These are phyloP conservation scores for Fusarium bulbicola DNA, from an alignment of 2,329 filamentous ascomycete genomes.

Conservation along the genomic window DNA sequence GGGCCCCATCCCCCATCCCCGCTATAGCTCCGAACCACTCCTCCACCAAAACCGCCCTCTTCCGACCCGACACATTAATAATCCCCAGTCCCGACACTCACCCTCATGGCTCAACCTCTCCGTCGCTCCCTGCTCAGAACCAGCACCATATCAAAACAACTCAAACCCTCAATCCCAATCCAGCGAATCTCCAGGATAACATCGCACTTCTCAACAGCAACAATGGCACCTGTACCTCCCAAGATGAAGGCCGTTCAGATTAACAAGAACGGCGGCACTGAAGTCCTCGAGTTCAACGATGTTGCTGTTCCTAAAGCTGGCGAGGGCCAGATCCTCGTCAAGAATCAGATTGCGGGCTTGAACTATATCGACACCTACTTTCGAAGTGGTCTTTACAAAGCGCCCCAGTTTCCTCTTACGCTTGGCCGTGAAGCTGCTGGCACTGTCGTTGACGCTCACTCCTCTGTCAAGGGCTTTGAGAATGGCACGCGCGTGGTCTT, in stretches of 20 bases:
- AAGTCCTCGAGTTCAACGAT: constrained; percentile 78
- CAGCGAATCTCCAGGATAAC: constrained; percentile 15
- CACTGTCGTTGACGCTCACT: constrained; percentile 69
- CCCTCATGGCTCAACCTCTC: constrained; percentile 31
- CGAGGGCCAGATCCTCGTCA: constrained; percentile 79
- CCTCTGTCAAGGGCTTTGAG: constrained; percentile 63
- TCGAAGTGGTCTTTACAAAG: constrained; percentile 81
- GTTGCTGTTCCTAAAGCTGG: constrained; percentile 72
- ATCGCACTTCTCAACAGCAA: constrained; percentile 42
- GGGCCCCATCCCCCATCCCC: constrained; percentile 1
- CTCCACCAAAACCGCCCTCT: constrained; percentile 6
- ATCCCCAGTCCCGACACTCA: neutral
- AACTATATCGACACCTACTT: constrained; percentile 96
- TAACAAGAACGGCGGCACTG: constrained; percentile 70
- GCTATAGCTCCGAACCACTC: neutral
- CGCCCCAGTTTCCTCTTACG: constrained; percentile 73
- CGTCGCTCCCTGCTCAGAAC: constrained; percentile 33
- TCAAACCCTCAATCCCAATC: neutral
- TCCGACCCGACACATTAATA: neutral
- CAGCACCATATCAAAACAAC: neutral
- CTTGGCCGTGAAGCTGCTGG: constrained; percentile 85
- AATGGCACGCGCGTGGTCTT: constrained; percentile 78
- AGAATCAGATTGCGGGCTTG: constrained; percentile 81
- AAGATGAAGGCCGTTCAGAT: constrained; percentile 75
- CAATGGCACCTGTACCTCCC: constrained; percentile 78